Percentiles rank a stretch among this genome's conserved stretches.
These are phyloP conservation scores for Tothia fuscella DNA, from an alignment of 2,329 filamentous ascomycete species.

Conservation along the genomic window DNA sequence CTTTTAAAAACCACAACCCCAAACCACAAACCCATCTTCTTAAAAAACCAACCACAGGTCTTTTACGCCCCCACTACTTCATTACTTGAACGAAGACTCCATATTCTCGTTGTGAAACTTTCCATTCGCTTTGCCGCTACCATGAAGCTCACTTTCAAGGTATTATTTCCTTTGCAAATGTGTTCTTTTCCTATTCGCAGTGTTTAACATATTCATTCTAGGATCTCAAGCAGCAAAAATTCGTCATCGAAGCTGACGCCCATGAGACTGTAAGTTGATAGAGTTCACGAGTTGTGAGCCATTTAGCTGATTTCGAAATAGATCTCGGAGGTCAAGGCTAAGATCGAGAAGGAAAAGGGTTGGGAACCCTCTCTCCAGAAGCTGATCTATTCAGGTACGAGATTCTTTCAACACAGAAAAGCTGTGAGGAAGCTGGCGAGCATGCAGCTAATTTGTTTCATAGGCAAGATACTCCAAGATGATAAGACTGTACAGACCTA, in stretches of 20 bases:
- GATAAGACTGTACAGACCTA: conserved; percentile 92
- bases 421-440: conserved; percentile 1
- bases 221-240: conserved; percentile 99
- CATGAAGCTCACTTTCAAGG: conserved; percentile 65
- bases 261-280: conserved; percentile 66
- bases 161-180: conserved; percentile 17
- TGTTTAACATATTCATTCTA: conserved; percentile 28
- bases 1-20: no score
- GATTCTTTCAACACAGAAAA: no score
- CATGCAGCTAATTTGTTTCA: conserved; percentile 14
- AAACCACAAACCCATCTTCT: no score
- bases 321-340: conserved; percentile 86
- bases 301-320: conserved; percentile 27
- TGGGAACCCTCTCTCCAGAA: conserved; percentile 88
- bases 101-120: no score
- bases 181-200: conserved; percentile 5
- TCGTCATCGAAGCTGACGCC: conserved; percentile 88
- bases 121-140: no score
- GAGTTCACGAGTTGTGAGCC: conserved; percentile 13
- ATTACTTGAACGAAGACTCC: no score
- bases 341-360: conserved; percentile 83
- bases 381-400: conserved; percentile 91
- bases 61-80: no score
- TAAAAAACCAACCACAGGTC: no score
- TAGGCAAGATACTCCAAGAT: conserved; percentile 98